A percentile compares a stretch with the other conserved stretches of the same genome.
These are phyloP conservation scores for Sesbania bispinosa DNA, from an alignment of 306 rosid genomes.

Conservation along the genomic window DNA sequence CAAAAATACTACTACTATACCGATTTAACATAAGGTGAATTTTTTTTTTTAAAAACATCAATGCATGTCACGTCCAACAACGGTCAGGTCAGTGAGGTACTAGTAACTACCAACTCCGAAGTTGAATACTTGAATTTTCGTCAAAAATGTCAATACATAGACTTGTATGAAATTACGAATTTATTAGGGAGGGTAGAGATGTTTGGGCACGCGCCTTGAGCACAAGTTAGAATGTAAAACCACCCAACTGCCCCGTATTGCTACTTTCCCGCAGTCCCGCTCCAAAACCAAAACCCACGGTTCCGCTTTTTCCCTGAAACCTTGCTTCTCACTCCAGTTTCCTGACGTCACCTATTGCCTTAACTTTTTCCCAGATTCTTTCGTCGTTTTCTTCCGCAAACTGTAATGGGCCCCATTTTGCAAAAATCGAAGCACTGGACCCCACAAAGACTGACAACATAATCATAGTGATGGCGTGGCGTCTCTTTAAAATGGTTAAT, in stretches of 20 bases:
- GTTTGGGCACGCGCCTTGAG: conserved; percentile 32
- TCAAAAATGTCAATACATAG: neutral
- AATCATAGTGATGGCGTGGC: conserved; percentile 36
- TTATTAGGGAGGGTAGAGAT: neutral
- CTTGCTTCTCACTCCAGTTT: conserved; percentile 42
- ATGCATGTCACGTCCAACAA: too few relatives aligned
- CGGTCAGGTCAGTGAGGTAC: too few relatives aligned
- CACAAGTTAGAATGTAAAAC: conserved; percentile 11
- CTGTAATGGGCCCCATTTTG: conserved; percentile 11
- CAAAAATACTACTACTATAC: too few relatives aligned
- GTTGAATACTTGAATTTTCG: too few relatives aligned
- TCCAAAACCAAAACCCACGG: conserved; percentile 50
- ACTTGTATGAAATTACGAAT: neutral
- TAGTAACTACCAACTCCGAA: too few relatives aligned
- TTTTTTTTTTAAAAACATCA: too few relatives aligned
- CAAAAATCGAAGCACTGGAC: conserved; percentile 9
- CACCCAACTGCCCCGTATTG: neutral
- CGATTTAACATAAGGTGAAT: too few relatives aligned
- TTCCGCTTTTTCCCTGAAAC: conserved; percentile 49
- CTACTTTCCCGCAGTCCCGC: conserved; percentile 3
- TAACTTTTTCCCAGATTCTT: conserved; percentile 38
- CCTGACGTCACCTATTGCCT: conserved; percentile 34
- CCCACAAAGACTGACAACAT: conserved; percentile 33
- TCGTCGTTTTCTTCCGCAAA: conserved; percentile 48
- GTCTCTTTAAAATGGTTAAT: neutral